Evolutionary conservation across 108 stramenopile genomes (phyloP).

Genomic region (Pseudonitzschia delicatissima): DNA sequence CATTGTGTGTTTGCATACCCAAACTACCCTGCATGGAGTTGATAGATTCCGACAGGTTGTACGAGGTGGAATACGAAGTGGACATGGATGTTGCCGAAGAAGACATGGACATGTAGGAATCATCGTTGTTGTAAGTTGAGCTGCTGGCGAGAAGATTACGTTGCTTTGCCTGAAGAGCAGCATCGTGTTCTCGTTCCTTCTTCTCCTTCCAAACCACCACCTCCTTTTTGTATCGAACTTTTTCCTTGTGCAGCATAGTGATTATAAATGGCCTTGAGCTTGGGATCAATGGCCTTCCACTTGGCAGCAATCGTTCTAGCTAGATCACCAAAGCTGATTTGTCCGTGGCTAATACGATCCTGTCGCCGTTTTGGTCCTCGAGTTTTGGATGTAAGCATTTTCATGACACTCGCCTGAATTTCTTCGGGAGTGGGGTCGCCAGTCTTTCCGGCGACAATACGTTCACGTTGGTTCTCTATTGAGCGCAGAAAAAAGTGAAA

Average conservation of each 20-base stretch:
- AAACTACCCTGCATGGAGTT: neutral
- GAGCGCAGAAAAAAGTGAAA: neutral
- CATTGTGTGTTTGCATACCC: neutral
- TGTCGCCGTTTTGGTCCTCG: slow-evolving; percentile 2
- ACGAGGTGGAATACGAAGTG: neutral
- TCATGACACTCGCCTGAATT: neutral
- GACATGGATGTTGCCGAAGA: neutral
- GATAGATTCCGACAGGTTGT: slow-evolving; percentile 1
- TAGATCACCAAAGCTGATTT: slow-evolving; percentile 58
- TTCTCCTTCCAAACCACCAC: slow-evolving; percentile 41
- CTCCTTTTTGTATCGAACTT: slow-evolving; percentile 36
- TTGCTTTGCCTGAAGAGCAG: neutral
- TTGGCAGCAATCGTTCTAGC: slow-evolving; percentile 56
- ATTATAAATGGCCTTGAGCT: slow-evolving; percentile 35
- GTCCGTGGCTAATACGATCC: slow-evolving; percentile 23
- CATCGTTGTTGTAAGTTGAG: neutral
- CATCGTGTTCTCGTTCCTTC: slow-evolving; percentile 19
- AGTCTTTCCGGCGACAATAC: slow-evolving; percentile 18
- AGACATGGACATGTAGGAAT: neutral
- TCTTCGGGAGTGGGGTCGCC: neutral
- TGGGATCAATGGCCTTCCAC: slow-evolving; percentile 58
- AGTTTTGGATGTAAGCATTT: neutral
- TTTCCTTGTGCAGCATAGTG: slow-evolving; percentile 33
- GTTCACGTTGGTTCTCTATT: slow-evolving; percentile 34
- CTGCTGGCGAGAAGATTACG: neutral